A percentile compares a stretch with the other conserved stretches of the same genome.
These are phyloP conservation scores for Rhizomucor pusillus DNA, from an alignment of 371 early-diverging fungal species.

Conservation along the genomic window DNA sequence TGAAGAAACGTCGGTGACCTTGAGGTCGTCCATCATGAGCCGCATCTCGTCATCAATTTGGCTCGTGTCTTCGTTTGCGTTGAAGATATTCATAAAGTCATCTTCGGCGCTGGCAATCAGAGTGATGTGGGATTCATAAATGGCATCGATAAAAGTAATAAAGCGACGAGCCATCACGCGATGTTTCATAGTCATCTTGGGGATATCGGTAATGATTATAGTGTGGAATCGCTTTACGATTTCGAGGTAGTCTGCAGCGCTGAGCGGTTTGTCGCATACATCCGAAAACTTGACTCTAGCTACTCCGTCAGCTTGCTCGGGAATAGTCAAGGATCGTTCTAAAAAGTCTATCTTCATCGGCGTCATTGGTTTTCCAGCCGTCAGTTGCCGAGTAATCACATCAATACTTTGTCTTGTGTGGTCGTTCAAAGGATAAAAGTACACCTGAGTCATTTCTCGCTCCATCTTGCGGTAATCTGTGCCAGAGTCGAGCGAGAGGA, in stretches of 20 bases:
- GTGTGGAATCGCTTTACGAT: conserved; percentile 70
- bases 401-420: conserved; percentile 47
- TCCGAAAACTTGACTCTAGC: conserved; percentile 78
- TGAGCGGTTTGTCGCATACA: conserved; percentile 80
- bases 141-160: conserved; percentile 91
- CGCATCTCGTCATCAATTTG: conserved; percentile 37
- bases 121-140: conserved; percentile 75
- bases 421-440: conserved; percentile 58
- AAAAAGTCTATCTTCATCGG: conserved; percentile 64
- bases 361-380: conserved; percentile 26
- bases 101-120: conserved; percentile 75
- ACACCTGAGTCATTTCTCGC: conserved; percentile 55
- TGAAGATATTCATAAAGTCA: conserved; percentile 66
- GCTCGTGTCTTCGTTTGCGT: conserved; percentile 45
- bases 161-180: conserved; percentile 90
- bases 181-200: conserved; percentile 76
- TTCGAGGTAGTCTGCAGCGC: conserved; percentile 91
- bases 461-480: conserved; percentile 82
- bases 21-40: conserved; percentile 36
- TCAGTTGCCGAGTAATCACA: conserved; percentile 27
- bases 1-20: conserved; percentile 50
- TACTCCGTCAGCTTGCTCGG: conserved; percentile 61
- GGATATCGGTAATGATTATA: conserved; percentile 82
- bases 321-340: conserved; percentile 68
- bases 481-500: conserved; percentile 83